Conservation (phyloP, 202 grass and related monocot genomes). For the Schoenoplectus triqueter region DNA sequence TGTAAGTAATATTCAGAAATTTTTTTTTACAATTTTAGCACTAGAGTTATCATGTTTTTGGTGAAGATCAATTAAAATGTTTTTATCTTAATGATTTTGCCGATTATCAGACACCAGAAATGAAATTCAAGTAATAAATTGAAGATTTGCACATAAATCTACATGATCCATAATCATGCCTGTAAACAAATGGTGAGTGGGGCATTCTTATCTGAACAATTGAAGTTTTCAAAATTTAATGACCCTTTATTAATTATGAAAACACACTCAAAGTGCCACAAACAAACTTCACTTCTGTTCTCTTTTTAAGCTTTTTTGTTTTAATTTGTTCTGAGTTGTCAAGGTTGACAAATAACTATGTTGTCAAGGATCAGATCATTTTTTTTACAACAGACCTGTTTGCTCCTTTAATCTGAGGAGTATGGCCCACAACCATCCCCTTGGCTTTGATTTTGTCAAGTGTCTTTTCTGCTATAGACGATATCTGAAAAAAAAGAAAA, state of each 20-base stretch:
- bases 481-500: conserved; percentile 59
- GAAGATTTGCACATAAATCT: neutral
- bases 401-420: conserved; percentile 59
- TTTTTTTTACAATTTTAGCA: neutral
- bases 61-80: neutral
- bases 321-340: neutral
- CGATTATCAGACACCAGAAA: neutral
- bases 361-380: neutral
- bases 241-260: neutral
- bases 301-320: conserved; percentile 1
- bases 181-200: neutral
- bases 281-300: neutral
- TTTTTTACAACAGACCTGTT: conserved; percentile 58
- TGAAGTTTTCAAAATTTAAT: conserved; percentile 9
- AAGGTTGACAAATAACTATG: neutral
- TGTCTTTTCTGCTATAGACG: conserved; percentile 73
- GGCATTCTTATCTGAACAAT: neutral
- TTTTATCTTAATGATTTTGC: neutral
- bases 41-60: neutral
- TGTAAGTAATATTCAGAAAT: conserved; percentile 26
- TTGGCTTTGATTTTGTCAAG: conserved; percentile 71
- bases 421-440: conserved; percentile 95
- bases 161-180: neutral
- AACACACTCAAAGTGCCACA: neutral
- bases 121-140: neutral